A percentile compares a stretch with the other conserved stretches of the same genome.
phyloP scores from a whole-genome alignment of 2,329 filamentous ascomycete genomes.

The Cytospora piceae region DNA sequence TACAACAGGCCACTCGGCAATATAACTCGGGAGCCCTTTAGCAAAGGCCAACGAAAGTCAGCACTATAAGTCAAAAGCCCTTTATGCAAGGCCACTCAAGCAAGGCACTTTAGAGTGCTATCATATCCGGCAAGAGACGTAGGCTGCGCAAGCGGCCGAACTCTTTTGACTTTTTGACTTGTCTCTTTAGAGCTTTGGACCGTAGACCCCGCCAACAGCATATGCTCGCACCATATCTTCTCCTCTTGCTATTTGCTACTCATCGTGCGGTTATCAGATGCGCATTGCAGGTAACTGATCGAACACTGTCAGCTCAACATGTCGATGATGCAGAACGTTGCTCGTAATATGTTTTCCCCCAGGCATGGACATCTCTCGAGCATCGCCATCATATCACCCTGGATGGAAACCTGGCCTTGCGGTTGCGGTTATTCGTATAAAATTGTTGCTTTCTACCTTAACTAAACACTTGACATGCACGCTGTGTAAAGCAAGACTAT shows the following conservation, averaged over 20 bases:
- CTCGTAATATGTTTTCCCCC: not conserved
- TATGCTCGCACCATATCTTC: not conserved
- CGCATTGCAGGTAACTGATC: too few species aligned
- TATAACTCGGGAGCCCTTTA: too few species aligned
- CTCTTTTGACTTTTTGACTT: not conserved
- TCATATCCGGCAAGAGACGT: not conserved
- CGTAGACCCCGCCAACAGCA: too few species aligned
- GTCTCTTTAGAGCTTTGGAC: not conserved
- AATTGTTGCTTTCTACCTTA: not conserved
- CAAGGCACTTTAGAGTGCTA: too few species aligned
- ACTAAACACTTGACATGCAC: not conserved
- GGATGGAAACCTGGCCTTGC: not conserved
- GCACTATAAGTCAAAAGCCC: too few species aligned
- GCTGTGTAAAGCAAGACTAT: not conserved
- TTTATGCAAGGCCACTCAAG: too few species aligned
- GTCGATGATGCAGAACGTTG: too few species aligned
- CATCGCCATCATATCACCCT: not conserved
- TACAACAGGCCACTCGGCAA: too few species aligned
- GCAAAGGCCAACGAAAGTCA: too few species aligned
- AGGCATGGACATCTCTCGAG: not conserved
- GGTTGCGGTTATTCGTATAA: not conserved
- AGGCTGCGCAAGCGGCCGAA: not conserved
- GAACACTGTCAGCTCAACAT: too few species aligned
- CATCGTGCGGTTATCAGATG: too few species aligned
- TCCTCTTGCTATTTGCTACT: not conserved